phyloP scores from a whole-genome alignment of 306 rosid genomes.

The Prunus kanzakura region DNA sequence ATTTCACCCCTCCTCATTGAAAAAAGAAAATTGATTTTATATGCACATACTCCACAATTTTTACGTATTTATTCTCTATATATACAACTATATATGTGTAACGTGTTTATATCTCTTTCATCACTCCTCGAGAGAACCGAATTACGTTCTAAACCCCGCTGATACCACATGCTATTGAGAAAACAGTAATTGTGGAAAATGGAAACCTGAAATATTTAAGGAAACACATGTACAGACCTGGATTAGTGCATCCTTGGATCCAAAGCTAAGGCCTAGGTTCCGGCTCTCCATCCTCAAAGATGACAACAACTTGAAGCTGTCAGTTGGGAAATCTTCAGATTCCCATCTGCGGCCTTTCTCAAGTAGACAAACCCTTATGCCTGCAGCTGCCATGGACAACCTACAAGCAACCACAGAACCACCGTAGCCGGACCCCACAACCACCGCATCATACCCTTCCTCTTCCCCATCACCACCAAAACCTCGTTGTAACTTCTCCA shows the following conservation, averaged over 20 bases:
- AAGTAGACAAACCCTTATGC: slow-evolving; percentile 28
- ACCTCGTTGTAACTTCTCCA: background rate
- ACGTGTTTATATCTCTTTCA: too few species aligned
- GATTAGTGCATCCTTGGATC: slow-evolving; percentile 36
- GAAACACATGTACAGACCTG: slow-evolving; percentile 12
- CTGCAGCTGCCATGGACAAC: slow-evolving; percentile 24
- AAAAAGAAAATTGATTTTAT: too few species aligned
- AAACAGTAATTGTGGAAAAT: too few species aligned
- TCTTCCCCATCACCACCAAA: slow-evolving; percentile 6
- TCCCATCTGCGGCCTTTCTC: slow-evolving; percentile 36
- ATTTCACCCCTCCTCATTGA: too few species aligned
- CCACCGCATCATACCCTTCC: slow-evolving; percentile 25
- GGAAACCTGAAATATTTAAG: too few species aligned
- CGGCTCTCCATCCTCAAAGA: slow-evolving; percentile 21
- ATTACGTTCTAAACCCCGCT: too few species aligned
- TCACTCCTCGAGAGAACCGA: too few species aligned
- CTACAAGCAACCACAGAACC: slow-evolving; percentile 35
- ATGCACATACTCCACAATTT: too few species aligned
- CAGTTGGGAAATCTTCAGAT: slow-evolving; percentile 32
- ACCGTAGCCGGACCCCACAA: slow-evolving; percentile 37
- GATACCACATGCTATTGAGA: too few species aligned
- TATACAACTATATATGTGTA: too few species aligned
- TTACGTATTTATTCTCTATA: too few species aligned
- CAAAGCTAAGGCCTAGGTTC: slow-evolving; percentile 30
- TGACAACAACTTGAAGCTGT: slow-evolving; percentile 25